Evolutionary conservation across 106 monocot species (phyloP).

Genomic region (Dendrobium chrysotoxum): DNA sequence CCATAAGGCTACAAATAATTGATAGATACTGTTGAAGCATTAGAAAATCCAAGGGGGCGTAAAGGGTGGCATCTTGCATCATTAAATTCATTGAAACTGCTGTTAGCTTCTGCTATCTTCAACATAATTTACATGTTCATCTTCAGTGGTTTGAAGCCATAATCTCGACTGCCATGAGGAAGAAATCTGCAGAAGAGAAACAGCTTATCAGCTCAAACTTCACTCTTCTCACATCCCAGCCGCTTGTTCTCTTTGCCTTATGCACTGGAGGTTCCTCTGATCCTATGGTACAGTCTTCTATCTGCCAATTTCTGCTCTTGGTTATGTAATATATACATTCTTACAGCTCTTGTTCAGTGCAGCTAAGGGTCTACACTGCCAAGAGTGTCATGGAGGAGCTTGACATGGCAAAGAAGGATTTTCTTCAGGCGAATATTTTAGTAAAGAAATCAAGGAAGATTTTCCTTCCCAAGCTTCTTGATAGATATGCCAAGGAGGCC

Average conservation of each 20-base stretch:
- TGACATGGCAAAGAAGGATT: conserved; percentile 61
- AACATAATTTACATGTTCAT: background rate
- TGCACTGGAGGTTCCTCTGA: conserved; percentile 78
- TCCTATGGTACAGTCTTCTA: conserved; percentile 41
- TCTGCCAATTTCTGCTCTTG: background rate
- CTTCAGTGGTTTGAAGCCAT: conserved; percentile 80
- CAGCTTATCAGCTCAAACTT: conserved; percentile 36
- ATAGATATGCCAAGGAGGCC: conserved; percentile 55
- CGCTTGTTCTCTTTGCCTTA: conserved; percentile 45
- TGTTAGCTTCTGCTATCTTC: too few relatives aligned
- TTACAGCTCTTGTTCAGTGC: background rate
- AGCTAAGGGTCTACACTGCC: conserved; percentile 60
- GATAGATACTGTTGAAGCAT: too few relatives aligned
- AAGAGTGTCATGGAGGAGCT: conserved; percentile 56
- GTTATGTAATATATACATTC: background rate
- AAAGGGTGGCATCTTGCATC: too few relatives aligned
- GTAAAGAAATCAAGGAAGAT: conserved; percentile 64
- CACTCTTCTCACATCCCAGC: conserved; percentile 36
- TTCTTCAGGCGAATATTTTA: conserved; percentile 51
- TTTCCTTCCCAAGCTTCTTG: conserved; percentile 55
- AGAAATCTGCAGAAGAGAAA: conserved; percentile 66
- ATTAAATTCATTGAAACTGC: too few relatives aligned
- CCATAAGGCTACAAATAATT: too few relatives aligned
- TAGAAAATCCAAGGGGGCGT: too few relatives aligned
- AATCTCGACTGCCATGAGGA: conserved; percentile 66